Evolutionary conservation across 495 filamentous ascomycete species (phyloP).

Genomic region (Glarea lozoyensis): DNA sequence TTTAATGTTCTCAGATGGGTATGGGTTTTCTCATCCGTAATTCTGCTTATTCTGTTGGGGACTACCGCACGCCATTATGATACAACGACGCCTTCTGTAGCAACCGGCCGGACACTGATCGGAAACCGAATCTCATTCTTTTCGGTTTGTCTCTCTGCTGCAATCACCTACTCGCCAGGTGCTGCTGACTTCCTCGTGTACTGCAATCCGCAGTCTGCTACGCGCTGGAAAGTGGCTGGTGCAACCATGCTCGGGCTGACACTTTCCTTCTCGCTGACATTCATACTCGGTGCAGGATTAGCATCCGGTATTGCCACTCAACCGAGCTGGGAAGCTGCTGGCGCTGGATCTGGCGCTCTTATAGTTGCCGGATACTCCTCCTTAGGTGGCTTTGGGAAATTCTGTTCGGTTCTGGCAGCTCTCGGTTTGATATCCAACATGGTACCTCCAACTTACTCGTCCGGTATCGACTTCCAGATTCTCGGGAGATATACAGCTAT

Average conservation of each 20-base stretch:
- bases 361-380: conserved; percentile 57
- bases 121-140: conserved; percentile 62
- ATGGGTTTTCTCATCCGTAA: conserved; percentile 58
- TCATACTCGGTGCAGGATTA: conserved; percentile 65
- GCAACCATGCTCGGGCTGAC: conserved; percentile 24
- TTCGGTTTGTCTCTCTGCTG: conserved; percentile 53
- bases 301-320: conserved; percentile 48
- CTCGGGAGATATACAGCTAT: conserved; percentile 46
- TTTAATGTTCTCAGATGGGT: conserved; percentile 39
- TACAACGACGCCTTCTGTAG: conserved; percentile 37
- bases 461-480: conserved; percentile 61
- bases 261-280: conserved; percentile 32
- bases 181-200: conserved; percentile 51
- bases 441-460: conserved; percentile 59
- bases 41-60: conserved; percentile 58
- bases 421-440: conserved; percentile 66
- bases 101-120: conserved; percentile 40
- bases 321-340: conserved; percentile 42
- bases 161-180: conserved; percentile 45
- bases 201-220: conserved; percentile 33
- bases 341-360: conserved; percentile 52
- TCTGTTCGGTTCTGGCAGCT: conserved; percentile 63
- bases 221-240: conserved; percentile 23
- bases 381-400: conserved; percentile 59
- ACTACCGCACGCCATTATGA: conserved; percentile 58